Percentiles rank a stretch among this genome's conserved stretches.
Evolutionary conservation across 305 asterid genomes (phyloP).

Genomic region (Ajuga reptans): DNA sequence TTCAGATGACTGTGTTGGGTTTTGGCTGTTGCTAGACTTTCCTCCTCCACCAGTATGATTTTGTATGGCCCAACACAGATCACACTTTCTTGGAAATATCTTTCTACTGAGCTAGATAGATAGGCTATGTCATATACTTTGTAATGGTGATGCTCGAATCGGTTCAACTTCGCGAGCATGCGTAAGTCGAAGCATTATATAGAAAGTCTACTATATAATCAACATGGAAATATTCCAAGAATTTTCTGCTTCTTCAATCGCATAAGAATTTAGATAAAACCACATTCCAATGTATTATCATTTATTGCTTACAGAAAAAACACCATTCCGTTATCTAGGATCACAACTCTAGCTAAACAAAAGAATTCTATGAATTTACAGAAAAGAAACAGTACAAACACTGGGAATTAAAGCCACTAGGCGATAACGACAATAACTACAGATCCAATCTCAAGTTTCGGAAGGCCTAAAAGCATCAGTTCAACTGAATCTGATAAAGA

Average conservation of each 20-base stretch:
- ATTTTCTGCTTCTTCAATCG: neutral
- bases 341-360: constrained; percentile 9
- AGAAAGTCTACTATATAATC: too few relatives aligned
- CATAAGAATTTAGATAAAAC: neutral
- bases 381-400: neutral
- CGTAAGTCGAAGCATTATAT: too few relatives aligned
- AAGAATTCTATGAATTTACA: constrained; percentile 22
- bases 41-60: constrained; percentile 83
- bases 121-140: too few relatives aligned
- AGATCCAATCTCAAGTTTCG: neutral
- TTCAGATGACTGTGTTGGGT: constrained; percentile 73
- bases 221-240: too few relatives aligned
- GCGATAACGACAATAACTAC: neutral
- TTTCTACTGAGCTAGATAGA: neutral
- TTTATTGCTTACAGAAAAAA: neutral
- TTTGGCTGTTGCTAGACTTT: constrained; percentile 84
- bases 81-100: neutral
- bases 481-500: neutral
- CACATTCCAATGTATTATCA: too few relatives aligned
- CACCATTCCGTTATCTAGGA: neutral
- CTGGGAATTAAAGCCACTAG: neutral
- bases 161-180: too few relatives aligned
- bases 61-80: neutral
- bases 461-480: neutral
- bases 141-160: too few relatives aligned